phyloP scores from a whole-genome alignment of 805 yeast genomes.

The Myxozyma melibiosi region DNA sequence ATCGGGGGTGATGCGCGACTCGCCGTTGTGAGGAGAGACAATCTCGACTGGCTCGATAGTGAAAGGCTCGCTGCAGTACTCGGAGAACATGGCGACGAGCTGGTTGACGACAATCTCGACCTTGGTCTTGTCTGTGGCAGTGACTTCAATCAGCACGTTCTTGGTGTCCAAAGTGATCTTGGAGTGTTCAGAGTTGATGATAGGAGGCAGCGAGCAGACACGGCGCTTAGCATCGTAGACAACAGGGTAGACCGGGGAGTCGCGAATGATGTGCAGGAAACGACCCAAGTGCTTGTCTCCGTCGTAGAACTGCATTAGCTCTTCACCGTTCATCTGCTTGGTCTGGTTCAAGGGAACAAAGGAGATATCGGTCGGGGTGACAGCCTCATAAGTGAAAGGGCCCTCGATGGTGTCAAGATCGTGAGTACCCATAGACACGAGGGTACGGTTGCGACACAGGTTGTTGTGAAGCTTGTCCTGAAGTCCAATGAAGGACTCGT shows the following conservation, averaged over 20 bases:
- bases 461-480: constrained; percentile 96
- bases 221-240: constrained; percentile 74
- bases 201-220: constrained; percentile 94
- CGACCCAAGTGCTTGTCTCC: constrained; percentile 88
- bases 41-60: constrained; percentile 83
- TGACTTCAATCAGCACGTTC: constrained; percentile 88
- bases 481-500: constrained; percentile 91
- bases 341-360: constrained; percentile 47
- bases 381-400: constrained; percentile 86
- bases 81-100: constrained; percentile 93
- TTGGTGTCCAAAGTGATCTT: constrained; percentile 83
- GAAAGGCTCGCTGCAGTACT: constrained; percentile 79
- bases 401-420: constrained; percentile 79
- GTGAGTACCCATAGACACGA: constrained; percentile 98
- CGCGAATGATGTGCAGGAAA: constrained; percentile 82
- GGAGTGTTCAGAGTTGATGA: constrained; percentile 88
- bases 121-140: constrained; percentile 95
- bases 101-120: constrained; percentile 90
- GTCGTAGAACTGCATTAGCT: constrained; percentile 86
- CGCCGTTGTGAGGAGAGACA: constrained; percentile 75
- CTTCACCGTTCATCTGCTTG: constrained; percentile 64
- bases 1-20: constrained; percentile 76
- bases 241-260: constrained; percentile 88
- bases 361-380: constrained; percentile 72
- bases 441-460: constrained; percentile 93